Conservation (phyloP, 2,329 filamentous ascomycete species). For the Xylogone sp. region DNA sequence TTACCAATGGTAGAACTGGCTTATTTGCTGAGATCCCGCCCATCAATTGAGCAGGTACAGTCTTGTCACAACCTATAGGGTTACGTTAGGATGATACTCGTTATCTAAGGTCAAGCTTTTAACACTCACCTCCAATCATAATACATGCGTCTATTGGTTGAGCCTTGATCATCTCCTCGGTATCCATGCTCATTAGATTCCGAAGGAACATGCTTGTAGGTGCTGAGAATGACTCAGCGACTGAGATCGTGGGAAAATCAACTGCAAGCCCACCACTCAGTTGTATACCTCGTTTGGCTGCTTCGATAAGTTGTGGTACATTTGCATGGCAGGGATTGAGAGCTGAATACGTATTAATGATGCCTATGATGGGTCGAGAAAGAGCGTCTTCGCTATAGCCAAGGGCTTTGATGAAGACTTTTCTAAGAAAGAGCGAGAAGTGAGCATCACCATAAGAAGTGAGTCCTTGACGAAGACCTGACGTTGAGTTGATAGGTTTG, state of each 20-base stretch:
- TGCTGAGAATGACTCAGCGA: constrained; percentile 65
- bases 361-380: constrained; percentile 67
- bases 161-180: constrained; percentile 71
- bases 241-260: constrained; percentile 70
- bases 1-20: constrained; percentile 64
- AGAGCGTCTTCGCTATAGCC: constrained; percentile 71
- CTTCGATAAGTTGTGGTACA: constrained; percentile 67
- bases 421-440: constrained; percentile 71
- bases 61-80: constrained; percentile 66
- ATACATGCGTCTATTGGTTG: constrained; percentile 68
- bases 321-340: constrained; percentile 76
- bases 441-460: constrained; percentile 70
- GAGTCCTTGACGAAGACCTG: constrained; percentile 60
- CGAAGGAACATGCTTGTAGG: constrained; percentile 73
- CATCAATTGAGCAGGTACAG: constrained; percentile 71
- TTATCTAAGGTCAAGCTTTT: background rate
- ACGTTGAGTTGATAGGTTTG: constrained; percentile 43
- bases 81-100: background rate
- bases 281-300: constrained; percentile 64
- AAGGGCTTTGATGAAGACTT: constrained; percentile 74
- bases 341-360: constrained; percentile 68
- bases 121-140: constrained; percentile 58
- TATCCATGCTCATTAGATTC: constrained; percentile 77
- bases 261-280: constrained; percentile 64
- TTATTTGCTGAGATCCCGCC: constrained; percentile 73